Base-by-base conservation (phyloP, 1,284 basidiomycete genomes). In the Wallemia mellicola region DNA sequence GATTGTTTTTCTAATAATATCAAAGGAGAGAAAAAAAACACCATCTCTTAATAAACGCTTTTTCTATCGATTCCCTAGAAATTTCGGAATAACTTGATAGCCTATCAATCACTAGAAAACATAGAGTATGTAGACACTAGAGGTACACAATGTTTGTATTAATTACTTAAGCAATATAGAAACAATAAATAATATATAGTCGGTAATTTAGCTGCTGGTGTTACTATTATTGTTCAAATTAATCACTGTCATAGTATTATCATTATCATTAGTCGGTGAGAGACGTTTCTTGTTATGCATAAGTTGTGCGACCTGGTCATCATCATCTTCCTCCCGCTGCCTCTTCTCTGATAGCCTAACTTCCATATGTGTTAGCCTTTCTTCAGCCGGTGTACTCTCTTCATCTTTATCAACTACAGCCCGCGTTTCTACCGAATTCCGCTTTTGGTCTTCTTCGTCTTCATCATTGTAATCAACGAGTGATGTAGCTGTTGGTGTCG, bases 401-500 rank as follows among this genome's bases (percentile, higher is more conserved):
- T 54, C 28, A 24, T 54, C 48, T n/a, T 27, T 25, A 17, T 54
- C 59, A 14, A 11, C 27, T 27, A 24, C 38, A 26, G 2, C 28
- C 22, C 28, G 55, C 55, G 24, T 38, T 48, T 54, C 59, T 26
- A 26, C 28, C 24, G 30, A 54, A 56, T 2, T 54, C 28, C 24
- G 22, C 26, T 75, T 71, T 28, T 73, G 74, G 32, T 59, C 66
- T 28, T 65, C 68, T 2, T 73, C 74, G 1, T 80, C 80, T 48
- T 83, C 81, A 22, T 79, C 79, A 15, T 74, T 77, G 66, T 86
- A 86, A 64, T 83, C 83, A 28, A 82, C 75, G 54, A 85, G 72
- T 9, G 76, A 73, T 22, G 75, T 73, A 14, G 71, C 25, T 74
- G 72, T 54, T 78, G 76, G 17, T 73, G 71, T 59, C 74, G 75